A percentile compares a stretch with the other conserved stretches of the same genome.
Conservation (phyloP, 371 early-diverging fungal species). For the Mortierella sp. region DNA sequence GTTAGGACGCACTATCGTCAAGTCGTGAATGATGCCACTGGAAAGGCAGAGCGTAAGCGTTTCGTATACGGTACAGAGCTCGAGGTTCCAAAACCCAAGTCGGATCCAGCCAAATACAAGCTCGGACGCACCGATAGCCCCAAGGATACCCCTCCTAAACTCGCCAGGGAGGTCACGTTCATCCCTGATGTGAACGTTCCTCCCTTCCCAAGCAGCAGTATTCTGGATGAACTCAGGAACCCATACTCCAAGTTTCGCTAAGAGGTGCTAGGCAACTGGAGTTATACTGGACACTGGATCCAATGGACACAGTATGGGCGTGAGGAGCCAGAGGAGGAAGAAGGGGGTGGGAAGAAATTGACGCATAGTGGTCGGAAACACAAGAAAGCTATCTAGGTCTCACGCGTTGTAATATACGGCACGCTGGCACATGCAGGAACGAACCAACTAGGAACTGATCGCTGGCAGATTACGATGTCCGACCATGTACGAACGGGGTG, state of each 20-base stretch:
- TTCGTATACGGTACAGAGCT: constrained; percentile 62
- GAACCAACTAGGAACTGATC: no score
- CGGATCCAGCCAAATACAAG: constrained; percentile 58
- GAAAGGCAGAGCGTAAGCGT: constrained; percentile 59
- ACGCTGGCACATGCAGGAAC: no score
- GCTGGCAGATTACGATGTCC: no score
- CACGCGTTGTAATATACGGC: no score
- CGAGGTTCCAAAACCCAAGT: constrained; percentile 57
- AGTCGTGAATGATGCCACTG: constrained; percentile 35
- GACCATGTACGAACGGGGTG: no score
- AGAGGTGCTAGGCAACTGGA: no score
- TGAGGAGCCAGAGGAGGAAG: no score
- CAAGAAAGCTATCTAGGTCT: no score
- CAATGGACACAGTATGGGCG: no score
- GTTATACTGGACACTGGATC: no score
- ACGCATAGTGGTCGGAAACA: no score
- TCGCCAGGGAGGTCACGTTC: constrained; percentile 60
- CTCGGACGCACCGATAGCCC: constrained; percentile 59
- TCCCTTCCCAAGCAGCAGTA: constrained; percentile 60
- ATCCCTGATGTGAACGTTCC: constrained; percentile 56
- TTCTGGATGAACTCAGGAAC: constrained; percentile 49
- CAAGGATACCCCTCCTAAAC: constrained; percentile 56
- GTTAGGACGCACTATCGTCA: constrained; percentile 42
- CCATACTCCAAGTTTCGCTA: constrained; percentile 50
- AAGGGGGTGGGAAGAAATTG: no score